phyloP scores from a whole-genome alignment of 495 filamentous ascomycete genomes.

The Trichoderma asperelloides region DNA sequence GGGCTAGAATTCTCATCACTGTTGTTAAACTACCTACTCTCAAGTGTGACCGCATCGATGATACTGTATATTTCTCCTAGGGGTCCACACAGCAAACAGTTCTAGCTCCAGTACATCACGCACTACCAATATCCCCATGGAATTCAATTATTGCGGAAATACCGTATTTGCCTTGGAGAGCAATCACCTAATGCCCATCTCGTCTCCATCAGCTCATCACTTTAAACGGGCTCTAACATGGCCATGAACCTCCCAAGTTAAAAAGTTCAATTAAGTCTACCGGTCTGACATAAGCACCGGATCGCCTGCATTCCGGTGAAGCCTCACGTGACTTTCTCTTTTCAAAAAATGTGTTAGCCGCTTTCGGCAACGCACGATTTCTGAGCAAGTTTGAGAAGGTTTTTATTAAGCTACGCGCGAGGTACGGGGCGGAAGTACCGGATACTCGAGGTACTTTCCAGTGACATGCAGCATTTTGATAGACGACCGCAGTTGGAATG shows the following conservation, averaged over 20 bases:
- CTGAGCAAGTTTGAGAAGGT: constrained; percentile 7
- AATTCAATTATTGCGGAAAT: not conserved
- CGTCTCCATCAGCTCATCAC: too few relatives aligned
- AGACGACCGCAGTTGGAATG: not conserved
- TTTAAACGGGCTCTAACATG: too few relatives aligned
- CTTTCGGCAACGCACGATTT: not conserved
- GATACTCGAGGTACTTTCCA: not conserved
- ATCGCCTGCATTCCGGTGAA: not conserved
- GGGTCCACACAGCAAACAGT: too few relatives aligned
- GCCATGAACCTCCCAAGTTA: too few relatives aligned
- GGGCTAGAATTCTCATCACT: too few relatives aligned
- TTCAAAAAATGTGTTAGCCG: not conserved
- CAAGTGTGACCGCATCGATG: too few relatives aligned
- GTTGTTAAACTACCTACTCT: too few relatives aligned
- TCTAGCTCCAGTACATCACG: too few relatives aligned
- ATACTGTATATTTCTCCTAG: too few relatives aligned
- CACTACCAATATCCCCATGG: too few relatives aligned
- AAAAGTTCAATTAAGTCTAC: too few relatives aligned
- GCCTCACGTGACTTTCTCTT: not conserved
- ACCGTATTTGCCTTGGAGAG: not conserved
- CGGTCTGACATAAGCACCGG: not conserved
- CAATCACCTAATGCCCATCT: not conserved
- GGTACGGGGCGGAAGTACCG: not conserved
- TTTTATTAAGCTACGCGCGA: not conserved
- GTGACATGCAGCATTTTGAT: not conserved